These are phyloP conservation scores for Colletotrichum zoysiae DNA, from an alignment of 2,329 filamentous ascomycete species.

Conservation along the genomic window DNA sequence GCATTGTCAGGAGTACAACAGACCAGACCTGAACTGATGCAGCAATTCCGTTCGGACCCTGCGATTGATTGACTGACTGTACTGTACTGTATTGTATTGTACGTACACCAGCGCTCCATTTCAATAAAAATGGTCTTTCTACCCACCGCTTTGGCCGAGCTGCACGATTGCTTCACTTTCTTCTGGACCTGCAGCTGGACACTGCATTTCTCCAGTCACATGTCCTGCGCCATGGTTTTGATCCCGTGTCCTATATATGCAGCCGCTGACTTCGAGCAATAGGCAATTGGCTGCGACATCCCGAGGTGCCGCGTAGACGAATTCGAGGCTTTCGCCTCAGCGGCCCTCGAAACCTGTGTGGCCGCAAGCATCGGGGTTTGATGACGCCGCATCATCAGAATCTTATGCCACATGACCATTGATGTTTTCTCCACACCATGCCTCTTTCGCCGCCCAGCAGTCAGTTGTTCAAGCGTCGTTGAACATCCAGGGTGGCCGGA, in stretches of 20 bases:
- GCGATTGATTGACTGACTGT: not conserved
- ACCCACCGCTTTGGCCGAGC: not conserved
- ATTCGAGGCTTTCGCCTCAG: not conserved
- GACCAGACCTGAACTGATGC: not conserved
- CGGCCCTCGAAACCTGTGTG: not conserved
- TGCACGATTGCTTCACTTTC: not conserved
- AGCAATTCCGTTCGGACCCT: not conserved
- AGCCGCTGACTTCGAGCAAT: not conserved
- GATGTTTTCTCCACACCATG: not conserved
- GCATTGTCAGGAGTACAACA: not conserved
- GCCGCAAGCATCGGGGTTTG: not conserved
- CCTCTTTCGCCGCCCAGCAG: not conserved
- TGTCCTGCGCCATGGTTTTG: not conserved
- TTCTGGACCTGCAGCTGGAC: not conserved
- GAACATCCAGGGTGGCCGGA: not conserved
- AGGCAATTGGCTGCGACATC: conserved; percentile 1
- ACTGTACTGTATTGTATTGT: not conserved
- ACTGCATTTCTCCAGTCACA: conserved; percentile 13
- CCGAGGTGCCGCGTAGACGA: conserved; percentile 7
- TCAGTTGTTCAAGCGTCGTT: not conserved
- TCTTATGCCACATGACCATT: not conserved
- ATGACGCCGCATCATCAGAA: not conserved
- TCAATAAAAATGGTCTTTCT: not conserved
- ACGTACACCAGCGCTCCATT: not conserved
- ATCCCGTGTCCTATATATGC: not conserved